Conservation (phyloP, 768 basidiomycete genomes). For the Imleria badia region DNA sequence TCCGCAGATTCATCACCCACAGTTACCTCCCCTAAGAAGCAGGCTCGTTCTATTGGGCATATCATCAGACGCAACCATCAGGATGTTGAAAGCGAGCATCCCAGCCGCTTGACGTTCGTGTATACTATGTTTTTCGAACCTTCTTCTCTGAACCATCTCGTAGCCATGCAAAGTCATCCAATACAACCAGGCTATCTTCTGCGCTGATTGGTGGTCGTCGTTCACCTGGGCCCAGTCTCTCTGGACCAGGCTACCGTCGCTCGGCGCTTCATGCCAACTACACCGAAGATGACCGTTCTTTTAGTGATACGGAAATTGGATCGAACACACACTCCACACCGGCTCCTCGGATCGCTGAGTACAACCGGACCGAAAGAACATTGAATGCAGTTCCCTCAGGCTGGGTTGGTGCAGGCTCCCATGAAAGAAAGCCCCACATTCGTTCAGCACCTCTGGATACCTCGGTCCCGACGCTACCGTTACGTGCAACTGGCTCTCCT, state of each 20-base stretch:
- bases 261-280: not conserved
- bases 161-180: conserved; percentile 5
- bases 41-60: not conserved
- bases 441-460: not conserved
- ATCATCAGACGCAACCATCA: not conserved
- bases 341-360: not conserved
- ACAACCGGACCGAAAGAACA: not conserved
- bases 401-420: not conserved
- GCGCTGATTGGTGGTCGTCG: conserved; percentile 9
- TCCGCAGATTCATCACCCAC: not conserved
- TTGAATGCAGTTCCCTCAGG: not conserved
- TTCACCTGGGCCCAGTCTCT: not conserved
- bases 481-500: not conserved
- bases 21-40: not conserved
- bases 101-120: conserved; percentile 12
- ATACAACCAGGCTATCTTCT: conserved; percentile 9
- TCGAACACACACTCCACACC: not conserved
- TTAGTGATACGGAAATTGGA: conserved; percentile 1
- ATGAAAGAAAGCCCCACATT: conserved; percentile 13
- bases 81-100: conserved; percentile 1
- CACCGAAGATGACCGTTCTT: not conserved
- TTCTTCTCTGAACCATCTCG: conserved; percentile 6
- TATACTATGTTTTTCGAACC: not conserved
- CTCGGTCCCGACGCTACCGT: not conserved
- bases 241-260: not conserved